Base-by-base conservation (phyloP, 192 early-diverging fungal species). In the Rhizoclosmatium globosum region DNA sequence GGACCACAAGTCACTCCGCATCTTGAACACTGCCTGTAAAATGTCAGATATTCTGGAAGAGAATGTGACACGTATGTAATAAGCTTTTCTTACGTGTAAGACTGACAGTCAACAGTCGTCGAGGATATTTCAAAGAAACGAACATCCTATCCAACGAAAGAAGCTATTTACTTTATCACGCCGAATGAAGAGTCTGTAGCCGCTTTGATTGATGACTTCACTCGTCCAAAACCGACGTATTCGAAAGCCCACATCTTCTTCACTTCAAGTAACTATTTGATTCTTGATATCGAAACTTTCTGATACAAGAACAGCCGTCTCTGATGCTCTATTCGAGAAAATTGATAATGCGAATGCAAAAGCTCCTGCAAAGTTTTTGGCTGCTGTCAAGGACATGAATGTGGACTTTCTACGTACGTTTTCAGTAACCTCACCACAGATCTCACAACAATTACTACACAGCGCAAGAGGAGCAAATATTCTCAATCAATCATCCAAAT, bases 31-130 rank as follows among this genome's bases (percentile, higher is more conserved):
- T 7, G 87, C 92, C 3, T 92, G 92, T 83, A 94, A 94, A 77
- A 95, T 93, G 88, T 87, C 89, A 80, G 92, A 94, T 77, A 92
- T 94, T 65, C 83, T 92, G 9, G 91, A 94, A 76, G 89, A 92
- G 76, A 92, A 93, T 47, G 92, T 95, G 47, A 95, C 92, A 44
- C 87, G 92, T 92, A 42, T 21, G 73, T 65, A 11, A 74, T 39
- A 45, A 15, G 17, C 3, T 48, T 59, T 38, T 59, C 60, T 65
- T 57, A 47, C n/a, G 19, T 65, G 31, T 31, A 31, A 31, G 31
- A 31, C 31, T 31, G 31, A 31, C 31, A 31, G 31, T 2, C 21
- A 9, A 6, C 47, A 90, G 90, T 88, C 13, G 89, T 92, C 13
- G 90, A 91, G 74, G 82, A 86, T 9, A 64, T 91, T 46, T 39